Evolutionary conservation across 345 rosid species (phyloP).

Genomic region (Hibiscus trionum): DNA sequence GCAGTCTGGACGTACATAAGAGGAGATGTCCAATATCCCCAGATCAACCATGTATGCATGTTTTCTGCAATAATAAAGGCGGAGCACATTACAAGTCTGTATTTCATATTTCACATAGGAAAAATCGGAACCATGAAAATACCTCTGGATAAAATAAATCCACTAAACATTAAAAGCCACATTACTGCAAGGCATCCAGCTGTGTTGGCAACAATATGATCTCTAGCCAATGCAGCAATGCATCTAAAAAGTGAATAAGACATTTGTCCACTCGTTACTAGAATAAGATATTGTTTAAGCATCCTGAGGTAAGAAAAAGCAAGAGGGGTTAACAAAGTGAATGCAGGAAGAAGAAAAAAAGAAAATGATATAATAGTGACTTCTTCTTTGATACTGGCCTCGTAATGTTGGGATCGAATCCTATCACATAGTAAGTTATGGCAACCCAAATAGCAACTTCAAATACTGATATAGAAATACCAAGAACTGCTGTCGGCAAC

Average conservation of each 20-base stretch:
- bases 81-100: not conserved
- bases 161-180: slow-evolving; percentile 35
- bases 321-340: not conserved
- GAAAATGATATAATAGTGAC: not conserved
- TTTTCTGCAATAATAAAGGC: slow-evolving; percentile 32
- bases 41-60: slow-evolving; percentile 76
- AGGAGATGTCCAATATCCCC: slow-evolving; percentile 89
- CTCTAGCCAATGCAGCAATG: slow-evolving; percentile 45
- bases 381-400: slow-evolving; percentile 30
- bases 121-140: not conserved
- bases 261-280: slow-evolving; percentile 39
- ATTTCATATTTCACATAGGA: not conserved
- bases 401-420: slow-evolving; percentile 55
- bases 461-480: slow-evolving; percentile 51
- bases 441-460: slow-evolving; percentile 61
- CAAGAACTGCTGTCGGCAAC: slow-evolving; percentile 66
- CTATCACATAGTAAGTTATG: slow-evolving; percentile 59
- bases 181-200: slow-evolving; percentile 12
- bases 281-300: slow-evolving; percentile 39
- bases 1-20: slow-evolving; percentile 79
- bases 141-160: slow-evolving; percentile 40
- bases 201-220: slow-evolving; percentile 40
- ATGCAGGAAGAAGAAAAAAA: not conserved
- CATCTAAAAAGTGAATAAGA: slow-evolving; percentile 45
- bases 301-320: slow-evolving; percentile 26